These are phyloP conservation scores for Xylaria scruposa DNA, from an alignment of 495 filamentous ascomycete species.

Conservation along the genomic window DNA sequence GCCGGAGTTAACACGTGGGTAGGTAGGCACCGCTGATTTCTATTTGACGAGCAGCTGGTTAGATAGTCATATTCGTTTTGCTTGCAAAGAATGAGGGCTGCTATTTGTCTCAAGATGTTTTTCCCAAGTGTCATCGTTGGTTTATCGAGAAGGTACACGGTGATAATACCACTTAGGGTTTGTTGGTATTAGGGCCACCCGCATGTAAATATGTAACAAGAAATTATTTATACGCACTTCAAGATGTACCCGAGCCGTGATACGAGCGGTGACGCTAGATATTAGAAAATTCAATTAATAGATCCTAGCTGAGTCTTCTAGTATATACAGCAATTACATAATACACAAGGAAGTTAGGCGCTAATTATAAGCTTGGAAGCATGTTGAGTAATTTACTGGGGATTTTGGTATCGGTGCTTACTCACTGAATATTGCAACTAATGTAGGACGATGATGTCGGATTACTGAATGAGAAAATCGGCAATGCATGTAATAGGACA, in stretches of 20 bases:
- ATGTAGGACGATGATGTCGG: background rate
- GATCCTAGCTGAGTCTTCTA: background rate
- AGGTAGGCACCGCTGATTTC: background rate
- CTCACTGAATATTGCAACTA: background rate
- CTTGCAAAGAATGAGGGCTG: background rate
- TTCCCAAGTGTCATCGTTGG: background rate
- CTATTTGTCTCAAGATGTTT: background rate
- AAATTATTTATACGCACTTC: background rate
- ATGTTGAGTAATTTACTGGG: constrained; percentile 5
- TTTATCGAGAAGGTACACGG: background rate
- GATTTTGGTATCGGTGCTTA: constrained; percentile 7
- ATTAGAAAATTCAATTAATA: background rate
- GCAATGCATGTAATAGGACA: constrained; percentile 1
- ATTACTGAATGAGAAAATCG: constrained; percentile 5
- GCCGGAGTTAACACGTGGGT: constrained; percentile 5
- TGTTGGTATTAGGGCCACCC: background rate
- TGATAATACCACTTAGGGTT: background rate
- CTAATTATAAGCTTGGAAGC: background rate
- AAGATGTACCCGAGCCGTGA: background rate
- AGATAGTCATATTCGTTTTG: background rate
- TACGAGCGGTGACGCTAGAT: background rate
- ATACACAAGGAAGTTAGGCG: background rate
- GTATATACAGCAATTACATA: background rate
- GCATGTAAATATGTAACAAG: background rate
- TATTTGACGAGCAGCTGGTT: background rate